Percentiles rank a stretch among this genome's conserved stretches.
These are phyloP conservation scores for Melanogaster broomeanus DNA, from an alignment of 768 basidiomycete species.

Conservation along the genomic window DNA sequence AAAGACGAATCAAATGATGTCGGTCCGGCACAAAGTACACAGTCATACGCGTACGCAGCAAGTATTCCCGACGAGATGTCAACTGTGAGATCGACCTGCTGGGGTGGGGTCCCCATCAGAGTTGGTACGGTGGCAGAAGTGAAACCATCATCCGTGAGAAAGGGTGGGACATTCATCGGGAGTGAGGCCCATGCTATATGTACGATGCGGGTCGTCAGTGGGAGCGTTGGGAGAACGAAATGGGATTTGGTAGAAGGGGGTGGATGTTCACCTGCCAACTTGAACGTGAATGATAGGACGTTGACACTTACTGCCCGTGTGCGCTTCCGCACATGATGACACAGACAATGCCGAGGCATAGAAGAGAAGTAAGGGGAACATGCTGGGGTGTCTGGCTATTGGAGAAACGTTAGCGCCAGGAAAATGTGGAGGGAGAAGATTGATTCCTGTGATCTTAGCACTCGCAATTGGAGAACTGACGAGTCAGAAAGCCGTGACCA, in stretches of 20 bases:
- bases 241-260: too few species aligned
- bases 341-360: slow-evolving; percentile 1
- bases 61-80: slow-evolving; percentile 12
- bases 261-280: too few species aligned
- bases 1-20: slow-evolving; percentile 20
- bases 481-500: too few species aligned
- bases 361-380: background rate
- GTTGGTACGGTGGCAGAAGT: slow-evolving; percentile 17
- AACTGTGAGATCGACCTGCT: slow-evolving; percentile 27
- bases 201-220: background rate
- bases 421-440: too few species aligned
- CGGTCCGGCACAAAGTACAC: slow-evolving; percentile 27
- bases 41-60: slow-evolving; percentile 20
- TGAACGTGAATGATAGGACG: too few species aligned
- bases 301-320: slow-evolving; percentile 13
- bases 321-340: slow-evolving; percentile 10
- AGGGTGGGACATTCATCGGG: slow-evolving; percentile 22
- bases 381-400: background rate
- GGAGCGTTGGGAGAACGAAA: too few species aligned
- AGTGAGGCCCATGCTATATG: slow-evolving; percentile 27
- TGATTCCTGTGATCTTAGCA: too few species aligned
- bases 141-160: slow-evolving; percentile 10
- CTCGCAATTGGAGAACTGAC: too few species aligned
- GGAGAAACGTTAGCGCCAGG: too few species aligned
- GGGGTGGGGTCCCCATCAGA: slow-evolving; percentile 30